phyloP scores from a whole-genome alignment of 176 grass and related monocot genomes.

The Bolboschoenus planiculmis region DNA sequence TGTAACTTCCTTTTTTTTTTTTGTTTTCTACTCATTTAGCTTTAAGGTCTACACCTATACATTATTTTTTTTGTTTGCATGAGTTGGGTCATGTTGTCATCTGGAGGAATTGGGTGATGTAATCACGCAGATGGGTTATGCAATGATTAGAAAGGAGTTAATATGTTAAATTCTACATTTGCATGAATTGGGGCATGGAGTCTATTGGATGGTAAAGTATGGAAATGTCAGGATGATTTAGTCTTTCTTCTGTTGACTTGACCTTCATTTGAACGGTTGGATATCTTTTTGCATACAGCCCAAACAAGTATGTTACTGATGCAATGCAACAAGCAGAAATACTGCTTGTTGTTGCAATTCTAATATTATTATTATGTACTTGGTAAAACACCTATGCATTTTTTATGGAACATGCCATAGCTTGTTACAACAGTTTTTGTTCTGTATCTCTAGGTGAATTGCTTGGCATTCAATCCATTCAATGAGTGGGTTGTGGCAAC shows the following conservation, averaged over 20 bases:
- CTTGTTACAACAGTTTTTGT: not conserved
- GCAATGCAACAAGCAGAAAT: not conserved
- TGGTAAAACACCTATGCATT: conserved; percentile 8
- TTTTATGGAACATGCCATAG: too few species aligned
- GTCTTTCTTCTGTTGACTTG: not conserved
- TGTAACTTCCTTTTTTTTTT: not conserved
- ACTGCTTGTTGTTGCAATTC: not conserved
- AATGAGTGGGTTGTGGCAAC: conserved; percentile 99
- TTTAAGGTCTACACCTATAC: not conserved
- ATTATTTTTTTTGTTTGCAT: not conserved
- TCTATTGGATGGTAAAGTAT: not conserved
- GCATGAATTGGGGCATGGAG: not conserved
- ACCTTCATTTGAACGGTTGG: not conserved
- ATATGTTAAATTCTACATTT: not conserved
- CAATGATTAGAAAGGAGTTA: not conserved
- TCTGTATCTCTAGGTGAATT: conserved; percentile 63
- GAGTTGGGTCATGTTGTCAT: not conserved
- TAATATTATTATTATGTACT: not conserved
- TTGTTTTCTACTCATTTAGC: not conserved
- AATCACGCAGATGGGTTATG: too few species aligned
- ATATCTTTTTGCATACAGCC: not conserved
- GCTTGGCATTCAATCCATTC: conserved; percentile 94
- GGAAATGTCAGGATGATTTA: not conserved
- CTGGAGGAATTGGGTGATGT: not conserved
- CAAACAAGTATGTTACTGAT: not conserved